Percentiles rank a stretch among this genome's conserved stretches.
Evolutionary conservation across 768 basidiomycete genomes (phyloP).

Genomic region (Auriscalpium microsporum): DNA sequence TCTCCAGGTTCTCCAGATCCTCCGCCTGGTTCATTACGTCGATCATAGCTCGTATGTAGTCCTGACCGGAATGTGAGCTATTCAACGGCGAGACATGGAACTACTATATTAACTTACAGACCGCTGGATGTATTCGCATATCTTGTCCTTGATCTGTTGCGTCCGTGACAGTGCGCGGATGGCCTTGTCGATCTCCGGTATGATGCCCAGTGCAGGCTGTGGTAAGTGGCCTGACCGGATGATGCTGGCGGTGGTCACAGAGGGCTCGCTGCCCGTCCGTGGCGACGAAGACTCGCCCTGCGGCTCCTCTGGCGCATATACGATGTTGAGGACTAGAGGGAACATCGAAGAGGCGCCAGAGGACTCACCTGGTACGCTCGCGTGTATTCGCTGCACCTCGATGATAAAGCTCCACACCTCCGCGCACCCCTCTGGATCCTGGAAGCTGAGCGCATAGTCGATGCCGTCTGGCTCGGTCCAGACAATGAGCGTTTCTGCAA

Average conservation of each 20-base stretch:
- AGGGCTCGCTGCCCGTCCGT: constrained; percentile 43
- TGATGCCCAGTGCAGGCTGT: constrained; percentile 64
- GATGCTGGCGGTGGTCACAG: constrained; percentile 53
- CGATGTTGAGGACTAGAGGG: constrained; percentile 11
- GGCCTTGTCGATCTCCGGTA: constrained; percentile 69
- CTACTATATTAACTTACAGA: constrained; percentile 48
- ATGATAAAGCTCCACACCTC: constrained; percentile 97
- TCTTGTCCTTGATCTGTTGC: constrained; percentile 67
- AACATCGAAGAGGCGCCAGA: neutral
- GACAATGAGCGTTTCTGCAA: constrained; percentile 88
- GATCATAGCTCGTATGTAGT: constrained; percentile 82
- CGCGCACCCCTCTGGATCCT: constrained; percentile 88
- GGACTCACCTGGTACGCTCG: constrained; percentile 55
- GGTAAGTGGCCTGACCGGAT: constrained; percentile 70
- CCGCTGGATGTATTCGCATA: constrained; percentile 82
- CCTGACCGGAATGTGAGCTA: constrained; percentile 32
- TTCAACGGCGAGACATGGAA: neutral
- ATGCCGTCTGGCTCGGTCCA: constrained; percentile 96
- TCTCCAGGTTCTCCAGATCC: constrained; percentile 85
- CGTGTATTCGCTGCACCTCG: constrained; percentile 76
- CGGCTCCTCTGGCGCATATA: constrained; percentile 34
- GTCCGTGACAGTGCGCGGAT: constrained; percentile 71
- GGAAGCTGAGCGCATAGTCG: constrained; percentile 95
- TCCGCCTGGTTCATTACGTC: constrained; percentile 83
- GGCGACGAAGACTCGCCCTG: constrained; percentile 51